These are phyloP conservation scores for Phytophthora pini DNA, from an alignment of 352 stramenopile genomes.

Conservation along the genomic window DNA sequence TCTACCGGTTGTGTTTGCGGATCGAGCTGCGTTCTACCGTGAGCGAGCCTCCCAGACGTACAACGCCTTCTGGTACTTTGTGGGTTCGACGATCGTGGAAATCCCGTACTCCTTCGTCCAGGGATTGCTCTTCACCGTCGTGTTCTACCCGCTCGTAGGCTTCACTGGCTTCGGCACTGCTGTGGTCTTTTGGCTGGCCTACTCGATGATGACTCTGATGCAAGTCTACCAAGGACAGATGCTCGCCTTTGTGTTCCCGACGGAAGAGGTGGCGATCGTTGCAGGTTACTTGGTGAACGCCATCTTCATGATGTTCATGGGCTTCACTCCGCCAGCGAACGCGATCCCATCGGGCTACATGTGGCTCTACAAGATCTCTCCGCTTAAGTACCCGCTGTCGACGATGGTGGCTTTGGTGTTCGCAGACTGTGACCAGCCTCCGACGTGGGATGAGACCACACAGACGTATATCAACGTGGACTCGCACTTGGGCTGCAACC, in stretches of 20 bases:
- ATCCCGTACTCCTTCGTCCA: conserved; percentile 41
- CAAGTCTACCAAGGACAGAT: conserved; percentile 83
- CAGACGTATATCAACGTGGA: conserved; percentile 18
- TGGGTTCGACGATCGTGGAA: conserved; percentile 65
- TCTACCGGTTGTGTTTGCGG: conserved; percentile 73
- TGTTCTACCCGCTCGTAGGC: conserved; percentile 39
- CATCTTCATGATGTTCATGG: conserved; percentile 65
- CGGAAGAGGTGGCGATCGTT: conserved; percentile 47
- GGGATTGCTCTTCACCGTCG: conserved; percentile 44
- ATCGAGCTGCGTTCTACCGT: conserved; percentile 73
- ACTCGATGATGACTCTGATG: conserved; percentile 42
- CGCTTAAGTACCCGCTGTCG: conserved; percentile 21
- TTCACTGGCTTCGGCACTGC: conserved; percentile 26
- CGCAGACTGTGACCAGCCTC: conserved; percentile 31
- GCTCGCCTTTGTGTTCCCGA: conserved; percentile 61
- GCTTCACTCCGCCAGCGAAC: conserved; percentile 48
- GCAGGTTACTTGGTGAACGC: conserved; percentile 49
- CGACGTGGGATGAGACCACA: conserved; percentile 23
- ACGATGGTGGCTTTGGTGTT: conserved; percentile 43
- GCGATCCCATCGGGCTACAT: conserved; percentile 19
- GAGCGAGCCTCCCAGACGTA: conserved; percentile 89
- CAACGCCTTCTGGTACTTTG: conserved; percentile 58
- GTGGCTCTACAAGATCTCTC: conserved; percentile 35
- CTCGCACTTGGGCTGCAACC: conserved; percentile 33
- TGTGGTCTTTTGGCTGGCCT: conserved; percentile 38